Evolutionary conservation across 176 grass and related monocot species (phyloP), one percentile per base, ranked within the genome.

Genomic region (Areca catechu): DNA sequence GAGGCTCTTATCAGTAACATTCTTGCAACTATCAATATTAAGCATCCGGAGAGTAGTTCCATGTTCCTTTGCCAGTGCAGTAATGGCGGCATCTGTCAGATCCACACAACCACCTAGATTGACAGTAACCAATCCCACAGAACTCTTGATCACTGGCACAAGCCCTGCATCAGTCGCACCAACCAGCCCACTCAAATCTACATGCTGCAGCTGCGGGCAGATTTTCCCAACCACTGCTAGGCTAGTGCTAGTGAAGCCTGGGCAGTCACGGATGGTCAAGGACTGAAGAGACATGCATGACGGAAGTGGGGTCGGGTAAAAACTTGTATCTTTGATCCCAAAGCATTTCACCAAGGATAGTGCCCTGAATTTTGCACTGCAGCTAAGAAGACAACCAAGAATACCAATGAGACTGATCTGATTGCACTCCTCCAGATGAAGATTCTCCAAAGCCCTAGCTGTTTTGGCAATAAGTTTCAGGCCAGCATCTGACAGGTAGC

Each of bases 361-460:
- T 5, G 77, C 48, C 75, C 80, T 98, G 9, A 98, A 82, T 62
- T 85, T 85, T 2, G 71, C 80, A 54, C 78, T 84, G 70, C 86
- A 91, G 49, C 79, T 81, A 12, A 80, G 74, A 53, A 98, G 83
- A 63, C 77, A 77, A 43, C 68, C 54, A 66, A 91, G 92, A 71
- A 92, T 72, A 51, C 87, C 88, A 37, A 60, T 61, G 27, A 98
- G 83, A 60, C 81, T 89, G 25, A 92, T 20, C 57, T 43, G 79
- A 62, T 88, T 83, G 75, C 87, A 92, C 37, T 98, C 87, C 64
- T 98, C 87, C 4, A 98, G 50, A 56, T 85, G 80, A 71, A 98
- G 21, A 4, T 19, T 85, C 73, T 92, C 87, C 27, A 98, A 19
- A 47, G 66, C 52, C 50, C 50, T 92, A 9, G 93, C 88, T 30